Percentiles rank a stretch among this genome's conserved stretches.
Conservation (phyloP, 2,329 filamentous ascomycete genomes). For the Colletotrichum sp. region DNA sequence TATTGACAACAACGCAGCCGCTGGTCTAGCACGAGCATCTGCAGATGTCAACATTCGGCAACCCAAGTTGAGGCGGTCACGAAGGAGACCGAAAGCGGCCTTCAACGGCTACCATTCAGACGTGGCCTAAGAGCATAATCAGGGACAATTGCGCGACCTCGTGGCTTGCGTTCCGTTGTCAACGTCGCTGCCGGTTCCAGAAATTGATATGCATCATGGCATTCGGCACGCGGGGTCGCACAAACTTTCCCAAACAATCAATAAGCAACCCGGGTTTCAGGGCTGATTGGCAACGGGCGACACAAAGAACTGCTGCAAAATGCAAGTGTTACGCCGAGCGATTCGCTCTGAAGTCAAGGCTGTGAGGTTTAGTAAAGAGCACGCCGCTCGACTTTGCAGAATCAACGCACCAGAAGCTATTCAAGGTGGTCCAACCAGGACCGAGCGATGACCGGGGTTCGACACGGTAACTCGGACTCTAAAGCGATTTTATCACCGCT, state of each 20-base stretch:
- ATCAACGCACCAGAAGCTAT: neutral
- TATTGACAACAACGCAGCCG: conserved; percentile 6
- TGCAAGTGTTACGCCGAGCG: neutral
- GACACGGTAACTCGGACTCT: neutral
- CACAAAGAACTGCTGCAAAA: neutral
- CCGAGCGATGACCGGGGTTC: conserved; percentile 4
- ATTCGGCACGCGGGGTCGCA: neutral
- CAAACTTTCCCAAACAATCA: neutral
- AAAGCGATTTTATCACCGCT: neutral
- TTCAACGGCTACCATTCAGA: neutral
- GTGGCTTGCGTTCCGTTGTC: neutral
- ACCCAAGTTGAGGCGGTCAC: neutral
- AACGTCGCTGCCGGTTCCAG: neutral
- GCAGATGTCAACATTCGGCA: conserved; percentile 6
- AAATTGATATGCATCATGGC: neutral
- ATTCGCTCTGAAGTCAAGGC: neutral
- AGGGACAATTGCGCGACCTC: neutral
- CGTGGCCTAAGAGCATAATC: neutral
- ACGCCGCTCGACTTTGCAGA: neutral
- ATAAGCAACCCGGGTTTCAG: neutral
- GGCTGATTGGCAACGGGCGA: neutral
- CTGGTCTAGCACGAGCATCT: neutral
- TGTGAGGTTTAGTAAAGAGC: neutral
- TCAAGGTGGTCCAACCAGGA: conserved; percentile 1
- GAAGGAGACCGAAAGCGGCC: neutral